Conservation (phyloP, 1,284 basidiomycete genomes). For the Cryptococcus sp. region DNA sequence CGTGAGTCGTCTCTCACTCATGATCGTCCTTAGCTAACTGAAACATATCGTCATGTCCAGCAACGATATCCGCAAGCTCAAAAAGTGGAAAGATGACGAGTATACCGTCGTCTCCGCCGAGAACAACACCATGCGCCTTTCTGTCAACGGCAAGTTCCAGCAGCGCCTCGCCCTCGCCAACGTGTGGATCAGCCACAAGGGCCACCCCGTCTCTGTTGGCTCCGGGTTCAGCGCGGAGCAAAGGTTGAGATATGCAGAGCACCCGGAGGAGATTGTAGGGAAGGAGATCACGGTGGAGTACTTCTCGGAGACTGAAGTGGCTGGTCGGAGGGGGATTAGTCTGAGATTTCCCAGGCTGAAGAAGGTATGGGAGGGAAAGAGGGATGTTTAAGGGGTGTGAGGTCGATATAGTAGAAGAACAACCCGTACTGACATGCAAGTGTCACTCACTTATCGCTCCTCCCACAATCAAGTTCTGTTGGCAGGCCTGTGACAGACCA, state of each 20-base stretch:
- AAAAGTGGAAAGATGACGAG: slow-evolving; percentile 47
- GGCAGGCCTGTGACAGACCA: no score
- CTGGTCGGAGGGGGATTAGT: slow-evolving; percentile 19
- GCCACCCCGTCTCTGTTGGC: slow-evolving; percentile 39
- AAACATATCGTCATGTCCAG: slow-evolving; percentile 15
- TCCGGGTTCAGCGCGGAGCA: slow-evolving; percentile 44
- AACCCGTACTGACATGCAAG: no score
- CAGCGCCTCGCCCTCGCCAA: slow-evolving; percentile 36
- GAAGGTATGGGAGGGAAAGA: slow-evolving; percentile 39
- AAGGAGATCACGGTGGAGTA: slow-evolving; percentile 48
- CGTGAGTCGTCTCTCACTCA: slow-evolving; percentile 21
- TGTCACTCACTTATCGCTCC: no score
- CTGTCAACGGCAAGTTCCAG: slow-evolving; percentile 35
- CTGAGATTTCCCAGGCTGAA: slow-evolving; percentile 47
- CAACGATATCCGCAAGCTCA: slow-evolving; percentile 44
- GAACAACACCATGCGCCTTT: slow-evolving; percentile 31
- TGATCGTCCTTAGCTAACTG: background rate
- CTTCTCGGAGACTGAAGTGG: slow-evolving; percentile 39
- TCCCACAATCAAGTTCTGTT: no score
- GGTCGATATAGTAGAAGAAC: background rate
- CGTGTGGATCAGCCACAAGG: slow-evolving; percentile 43
- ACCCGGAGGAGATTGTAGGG: slow-evolving; percentile 41
- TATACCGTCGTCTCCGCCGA: slow-evolving; percentile 34
- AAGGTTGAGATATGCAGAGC: slow-evolving; percentile 34
- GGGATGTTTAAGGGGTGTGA: slow-evolving; percentile 20